Evolutionary conservation across 306 rosid species (phyloP).

Genomic region (Adenanthera pavonina): DNA sequence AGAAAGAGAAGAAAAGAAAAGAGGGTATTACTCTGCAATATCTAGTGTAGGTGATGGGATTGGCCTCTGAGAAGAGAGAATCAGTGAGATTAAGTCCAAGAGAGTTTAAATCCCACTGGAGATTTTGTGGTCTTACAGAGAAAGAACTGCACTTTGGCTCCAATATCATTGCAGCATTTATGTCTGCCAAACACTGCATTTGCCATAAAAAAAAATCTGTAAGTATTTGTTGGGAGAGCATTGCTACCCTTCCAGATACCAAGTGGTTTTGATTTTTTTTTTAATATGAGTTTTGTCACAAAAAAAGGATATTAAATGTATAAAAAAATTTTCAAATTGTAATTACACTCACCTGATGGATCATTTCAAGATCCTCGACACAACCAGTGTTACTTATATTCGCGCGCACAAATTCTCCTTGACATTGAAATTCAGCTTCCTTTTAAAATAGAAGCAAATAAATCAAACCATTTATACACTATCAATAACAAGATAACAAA

Average conservation of each 20-base stretch:
- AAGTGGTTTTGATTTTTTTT: no score
- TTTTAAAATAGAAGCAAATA: not conserved
- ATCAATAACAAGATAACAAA: not conserved
- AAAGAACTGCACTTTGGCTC: not conserved
- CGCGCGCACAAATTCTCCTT: conserved; percentile 16
- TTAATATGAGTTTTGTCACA: not conserved
- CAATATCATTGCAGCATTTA: conserved; percentile 20
- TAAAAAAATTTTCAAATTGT: not conserved
- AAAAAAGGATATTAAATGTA: not conserved
- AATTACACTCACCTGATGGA: conserved; percentile 21
- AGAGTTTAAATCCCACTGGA: conserved; percentile 21
- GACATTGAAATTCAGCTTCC: conserved; percentile 17
- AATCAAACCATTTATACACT: not conserved
- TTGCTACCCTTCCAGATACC: no score
- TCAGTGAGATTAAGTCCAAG: conserved; percentile 23
- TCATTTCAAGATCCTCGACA: not conserved
- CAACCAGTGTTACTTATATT: conserved; percentile 12
- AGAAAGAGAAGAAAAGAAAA: not conserved
- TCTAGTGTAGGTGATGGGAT: not conserved
- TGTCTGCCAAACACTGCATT: conserved; percentile 37
- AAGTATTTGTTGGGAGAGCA: no score
- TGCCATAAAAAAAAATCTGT: not conserved
- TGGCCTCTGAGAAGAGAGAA: conserved; percentile 27
- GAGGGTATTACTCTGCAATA: conserved; percentile 36
- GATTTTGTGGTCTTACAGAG: conserved; percentile 3